Base-by-base conservation (phyloP, 2,329 filamentous ascomycete genomes). In the Diplocarpon rosae region DNA sequence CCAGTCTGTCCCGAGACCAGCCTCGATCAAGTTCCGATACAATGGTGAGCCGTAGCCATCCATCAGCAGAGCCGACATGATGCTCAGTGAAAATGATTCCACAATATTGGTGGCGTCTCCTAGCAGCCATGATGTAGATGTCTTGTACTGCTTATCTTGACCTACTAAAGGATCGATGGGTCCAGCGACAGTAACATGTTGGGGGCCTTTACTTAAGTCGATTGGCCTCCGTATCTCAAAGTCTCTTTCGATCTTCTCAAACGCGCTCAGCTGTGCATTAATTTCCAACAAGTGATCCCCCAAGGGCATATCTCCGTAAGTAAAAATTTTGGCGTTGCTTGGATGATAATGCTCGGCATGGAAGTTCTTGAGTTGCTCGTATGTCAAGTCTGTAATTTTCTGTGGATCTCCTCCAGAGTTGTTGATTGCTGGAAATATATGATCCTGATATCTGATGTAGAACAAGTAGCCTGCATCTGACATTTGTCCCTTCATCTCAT, bases 401-500 rank as follows among this genome's bases (percentile, higher is more conserved):
- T 92, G 83, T 0, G 92, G 92, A 61, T 98, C 92, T 43, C 92
- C 92, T 29, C 92, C 92, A 1, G 90, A 96, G 67, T 98, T 96
- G 67, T 98, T 85, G 63, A 98, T 83, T 31, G 83, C 83, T 0
- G 92, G 92, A 61, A 94, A 92, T 43, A 98, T 86, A 62, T 92
- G 83, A 57, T 96, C 88, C 61, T 94, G 87, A 65, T 94, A 98
- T 42, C 83, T 77, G 54, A 95, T 94, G 63, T 95, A 96, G 69
- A 86, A 98, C 1, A 96, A 70, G 59, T 98, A 98, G 54, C 87
- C 87, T 6, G 90, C 88, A 63, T 98, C 92, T 2, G 92, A 96
- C 81, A 96, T 94, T 61, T 95, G 89, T 0, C 92, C 92, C 67
- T 98, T 98, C 92, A 98, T 98, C 68, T 98, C 92, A 59, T 98